Evolutionary conservation across 306 rosid genomes (phyloP).

Genomic region (Quercus dentata): DNA sequence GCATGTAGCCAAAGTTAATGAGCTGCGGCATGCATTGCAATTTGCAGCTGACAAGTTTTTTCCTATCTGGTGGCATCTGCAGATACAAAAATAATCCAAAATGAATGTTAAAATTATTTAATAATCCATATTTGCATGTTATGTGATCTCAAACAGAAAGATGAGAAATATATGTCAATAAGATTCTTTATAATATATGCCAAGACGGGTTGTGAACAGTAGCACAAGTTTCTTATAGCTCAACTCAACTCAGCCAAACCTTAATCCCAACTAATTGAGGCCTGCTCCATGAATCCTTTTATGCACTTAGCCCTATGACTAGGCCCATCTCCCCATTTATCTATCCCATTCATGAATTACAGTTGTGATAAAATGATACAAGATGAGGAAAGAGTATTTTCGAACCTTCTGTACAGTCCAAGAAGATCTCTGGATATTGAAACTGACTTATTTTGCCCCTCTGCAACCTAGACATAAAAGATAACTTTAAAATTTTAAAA

Average conservation of each 20-base stretch:
- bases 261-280: neutral
- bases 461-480: constrained; percentile 31
- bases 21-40: constrained; percentile 61
- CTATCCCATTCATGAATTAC: neutral
- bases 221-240: neutral
- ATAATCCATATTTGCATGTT: constrained; percentile 8
- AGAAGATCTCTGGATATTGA: constrained; percentile 61
- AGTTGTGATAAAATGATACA: neutral
- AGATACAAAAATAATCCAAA: constrained; percentile 18
- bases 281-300: neutral
- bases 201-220: neutral
- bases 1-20: constrained; percentile 74
- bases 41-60: constrained; percentile 42
- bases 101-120: constrained; percentile 8
- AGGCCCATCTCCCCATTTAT: no score
- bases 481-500: neutral
- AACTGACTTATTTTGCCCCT: constrained; percentile 36
- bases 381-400: neutral
- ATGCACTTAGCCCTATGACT: neutral
- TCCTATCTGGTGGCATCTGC: constrained; percentile 79
- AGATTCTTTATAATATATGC: neutral
- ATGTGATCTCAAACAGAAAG: constrained; percentile 6
- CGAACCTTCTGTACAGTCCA: constrained; percentile 65
- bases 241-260: neutral
- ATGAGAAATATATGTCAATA: neutral